These are phyloP conservation scores for Lentinula sp. DNA, from an alignment of 768 basidiomycete genomes.

Conservation along the genomic window DNA sequence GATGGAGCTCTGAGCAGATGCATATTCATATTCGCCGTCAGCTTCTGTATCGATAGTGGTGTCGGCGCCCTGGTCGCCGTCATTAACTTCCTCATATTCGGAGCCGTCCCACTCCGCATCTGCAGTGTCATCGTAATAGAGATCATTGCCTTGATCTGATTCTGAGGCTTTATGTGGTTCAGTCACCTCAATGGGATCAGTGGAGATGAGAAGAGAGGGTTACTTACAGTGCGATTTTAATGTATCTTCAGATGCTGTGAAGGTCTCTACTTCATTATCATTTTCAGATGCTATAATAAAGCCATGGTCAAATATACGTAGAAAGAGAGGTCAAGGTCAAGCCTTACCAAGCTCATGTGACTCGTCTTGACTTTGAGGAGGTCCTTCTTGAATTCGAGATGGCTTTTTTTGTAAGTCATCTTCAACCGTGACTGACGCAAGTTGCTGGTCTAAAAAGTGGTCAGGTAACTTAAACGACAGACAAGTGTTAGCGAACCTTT, in stretches of 20 bases:
- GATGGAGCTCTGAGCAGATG: constrained; percentile 46
- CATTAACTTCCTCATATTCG: constrained; percentile 2
- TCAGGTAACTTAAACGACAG: background rate
- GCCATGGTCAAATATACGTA: background rate
- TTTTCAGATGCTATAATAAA: background rate
- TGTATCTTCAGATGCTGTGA: background rate
- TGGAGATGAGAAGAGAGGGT: background rate
- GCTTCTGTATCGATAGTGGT: constrained; percentile 6
- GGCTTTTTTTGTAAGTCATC: background rate
- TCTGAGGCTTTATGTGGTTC: background rate
- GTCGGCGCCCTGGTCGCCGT: background rate
- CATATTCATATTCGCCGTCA: constrained; percentile 32
- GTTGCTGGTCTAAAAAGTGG: background rate
- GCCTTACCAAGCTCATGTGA: background rate
- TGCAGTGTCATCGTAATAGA: constrained; percentile 2
- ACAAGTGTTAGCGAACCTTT: background rate
- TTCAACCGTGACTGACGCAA: background rate
- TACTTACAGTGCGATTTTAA: background rate
- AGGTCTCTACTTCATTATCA: background rate
- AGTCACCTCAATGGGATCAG: too few relatives aligned
- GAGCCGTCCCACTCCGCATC: constrained; percentile 5
- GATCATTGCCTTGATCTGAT: background rate
- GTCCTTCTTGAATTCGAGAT: background rate
- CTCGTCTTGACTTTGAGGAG: background rate
- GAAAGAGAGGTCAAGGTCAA: background rate